A percentile compares a stretch with the other conserved stretches of the same genome.
Conservation (phyloP, 2,329 filamentous ascomycete species). For the Thelonectria olida region DNA sequence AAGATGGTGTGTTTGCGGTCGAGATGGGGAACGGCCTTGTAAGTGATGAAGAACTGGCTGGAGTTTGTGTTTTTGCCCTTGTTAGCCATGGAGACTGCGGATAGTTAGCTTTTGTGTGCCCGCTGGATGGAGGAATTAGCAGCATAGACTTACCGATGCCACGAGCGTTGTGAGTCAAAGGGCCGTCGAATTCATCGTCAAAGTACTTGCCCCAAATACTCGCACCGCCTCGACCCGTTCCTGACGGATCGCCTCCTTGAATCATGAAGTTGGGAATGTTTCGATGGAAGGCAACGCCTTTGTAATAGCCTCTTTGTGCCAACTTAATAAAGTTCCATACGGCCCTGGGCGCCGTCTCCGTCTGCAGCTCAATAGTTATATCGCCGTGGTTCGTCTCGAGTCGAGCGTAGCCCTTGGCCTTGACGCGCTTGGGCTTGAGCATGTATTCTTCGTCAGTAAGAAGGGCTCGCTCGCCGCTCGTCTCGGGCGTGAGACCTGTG, state of each 20-base stretch:
- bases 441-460: slow-evolving; percentile 96
- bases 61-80: slow-evolving; percentile 99
- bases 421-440: slow-evolving; percentile 88
- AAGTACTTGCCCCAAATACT: slow-evolving; percentile 97
- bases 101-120: slow-evolving; percentile 13
- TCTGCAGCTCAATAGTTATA: slow-evolving; percentile 87
- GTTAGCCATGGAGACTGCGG: slow-evolving; percentile 84
- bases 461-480: slow-evolving; percentile 84
- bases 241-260: slow-evolving; percentile 93
- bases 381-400: slow-evolving; percentile 87
- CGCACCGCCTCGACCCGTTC: slow-evolving; percentile 87
- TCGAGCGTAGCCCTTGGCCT: slow-evolving; percentile 90
- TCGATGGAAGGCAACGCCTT: slow-evolving; percentile 84
- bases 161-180: slow-evolving; percentile 81
- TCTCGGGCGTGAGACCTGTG: slow-evolving; percentile 92
- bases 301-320: slow-evolving; percentile 90
- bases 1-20: slow-evolving; percentile 99
- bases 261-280: slow-evolving; percentile 99
- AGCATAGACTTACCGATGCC: slow-evolving; percentile 63
- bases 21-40: slow-evolving; percentile 84
- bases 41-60: slow-evolving; percentile 93
- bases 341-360: slow-evolving; percentile 89
- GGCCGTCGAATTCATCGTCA: slow-evolving; percentile 90
- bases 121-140: slow-evolving; percentile 44
- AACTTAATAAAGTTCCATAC: slow-evolving; percentile 97